Conservation (phyloP, 257 asterid genomes). For the Nicotiana sylvestris region DNA sequence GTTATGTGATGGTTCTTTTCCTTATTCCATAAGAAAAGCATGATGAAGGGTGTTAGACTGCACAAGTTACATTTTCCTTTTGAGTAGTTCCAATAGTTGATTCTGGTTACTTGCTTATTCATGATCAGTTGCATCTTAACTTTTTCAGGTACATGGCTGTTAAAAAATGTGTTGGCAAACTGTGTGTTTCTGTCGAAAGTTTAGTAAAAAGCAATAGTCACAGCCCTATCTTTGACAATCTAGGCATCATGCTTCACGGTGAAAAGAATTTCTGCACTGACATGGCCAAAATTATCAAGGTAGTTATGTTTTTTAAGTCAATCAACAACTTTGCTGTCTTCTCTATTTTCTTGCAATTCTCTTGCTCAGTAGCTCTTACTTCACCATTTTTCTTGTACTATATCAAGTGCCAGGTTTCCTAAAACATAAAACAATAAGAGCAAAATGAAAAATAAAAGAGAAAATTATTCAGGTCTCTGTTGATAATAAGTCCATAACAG, state of each 20-base stretch:
- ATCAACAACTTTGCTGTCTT: neutral
- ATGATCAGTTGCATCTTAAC: neutral
- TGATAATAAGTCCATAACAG: neutral
- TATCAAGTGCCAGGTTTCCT: neutral
- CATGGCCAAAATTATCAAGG: constrained; percentile 63
- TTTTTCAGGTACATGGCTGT: constrained; percentile 58
- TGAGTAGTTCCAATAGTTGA: neutral
- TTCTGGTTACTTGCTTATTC: neutral
- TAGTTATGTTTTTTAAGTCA: constrained; percentile 18
- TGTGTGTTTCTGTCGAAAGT: constrained; percentile 29
- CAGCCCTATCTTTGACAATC: constrained; percentile 46
- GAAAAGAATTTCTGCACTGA: constrained; percentile 45
- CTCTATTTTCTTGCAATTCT: neutral
- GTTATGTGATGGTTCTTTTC: constrained; percentile 1
- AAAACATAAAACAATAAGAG: neutral
- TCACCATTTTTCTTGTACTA: constrained; percentile 2
- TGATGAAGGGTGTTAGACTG: neutral
- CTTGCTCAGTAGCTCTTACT: constrained; percentile 1
- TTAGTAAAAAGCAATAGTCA: constrained; percentile 23
- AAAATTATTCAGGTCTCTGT: neutral
- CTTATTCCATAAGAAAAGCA: neutral
- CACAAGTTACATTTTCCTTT: neutral
- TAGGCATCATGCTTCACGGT: constrained; percentile 75
- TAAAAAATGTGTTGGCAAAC: constrained; percentile 33
- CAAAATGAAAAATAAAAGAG: neutral